Conservation (phyloP, 305 asterid genomes). For the Ilex paraguariensis region DNA sequence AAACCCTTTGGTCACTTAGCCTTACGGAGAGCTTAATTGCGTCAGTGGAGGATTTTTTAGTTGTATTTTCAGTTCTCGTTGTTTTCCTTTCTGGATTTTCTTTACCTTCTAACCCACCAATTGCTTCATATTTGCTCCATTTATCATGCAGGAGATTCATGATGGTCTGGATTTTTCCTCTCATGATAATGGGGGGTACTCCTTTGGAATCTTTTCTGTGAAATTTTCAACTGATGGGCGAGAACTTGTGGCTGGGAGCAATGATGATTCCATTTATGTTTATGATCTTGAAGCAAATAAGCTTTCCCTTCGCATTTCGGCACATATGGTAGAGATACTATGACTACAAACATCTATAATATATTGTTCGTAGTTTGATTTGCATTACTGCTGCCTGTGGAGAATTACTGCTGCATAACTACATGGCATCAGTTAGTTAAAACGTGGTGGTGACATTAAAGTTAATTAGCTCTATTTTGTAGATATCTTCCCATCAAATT, state of each 20-base stretch:
- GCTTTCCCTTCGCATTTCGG: conserved; percentile 65
- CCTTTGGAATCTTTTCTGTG: conserved; percentile 83
- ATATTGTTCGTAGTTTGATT: too few relatives aligned
- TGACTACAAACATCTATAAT: too few relatives aligned
- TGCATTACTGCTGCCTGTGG: too few relatives aligned
- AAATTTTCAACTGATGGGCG: conserved; percentile 85
- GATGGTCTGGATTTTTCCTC: conserved; percentile 70
- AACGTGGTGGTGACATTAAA: too few relatives aligned
- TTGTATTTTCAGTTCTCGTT: neutral
- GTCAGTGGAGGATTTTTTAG: neutral
- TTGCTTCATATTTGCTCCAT: too few relatives aligned
- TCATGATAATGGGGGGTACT: conserved; percentile 40
- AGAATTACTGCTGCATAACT: too few relatives aligned
- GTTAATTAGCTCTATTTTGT: too few relatives aligned
- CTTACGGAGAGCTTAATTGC: neutral
- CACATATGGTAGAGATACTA: conserved; percentile 47
- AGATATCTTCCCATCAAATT: too few relatives aligned
- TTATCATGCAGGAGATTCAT: conserved; percentile 62
- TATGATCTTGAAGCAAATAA: conserved; percentile 80
- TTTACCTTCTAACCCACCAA: too few relatives aligned
- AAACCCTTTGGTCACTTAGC: too few relatives aligned
- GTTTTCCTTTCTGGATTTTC: neutral
- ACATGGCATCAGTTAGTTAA: too few relatives aligned
- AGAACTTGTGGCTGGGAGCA: conserved; percentile 89
- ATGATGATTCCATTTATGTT: conserved; percentile 72